Conservation (phyloP, 2,329 filamentous ascomycete genomes). For the Colletotrichum musicola region DNA sequence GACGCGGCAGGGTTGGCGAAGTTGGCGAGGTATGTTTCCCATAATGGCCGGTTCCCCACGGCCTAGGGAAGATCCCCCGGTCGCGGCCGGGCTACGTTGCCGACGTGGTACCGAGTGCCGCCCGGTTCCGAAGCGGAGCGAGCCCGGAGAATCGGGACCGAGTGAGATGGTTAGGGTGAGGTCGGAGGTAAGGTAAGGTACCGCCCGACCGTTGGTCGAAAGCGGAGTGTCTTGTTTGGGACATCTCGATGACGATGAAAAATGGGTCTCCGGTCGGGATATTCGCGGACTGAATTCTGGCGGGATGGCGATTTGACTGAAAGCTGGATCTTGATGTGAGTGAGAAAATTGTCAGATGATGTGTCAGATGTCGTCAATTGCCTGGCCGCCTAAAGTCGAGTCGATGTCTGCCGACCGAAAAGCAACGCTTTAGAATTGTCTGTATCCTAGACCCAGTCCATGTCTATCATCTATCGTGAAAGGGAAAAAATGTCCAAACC, state of each 20-base stretch:
- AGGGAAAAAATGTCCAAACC: not conserved
- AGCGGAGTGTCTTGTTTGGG: conserved; percentile 22
- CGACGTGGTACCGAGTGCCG: too few relatives aligned
- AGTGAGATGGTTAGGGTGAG: not conserved
- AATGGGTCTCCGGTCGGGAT: conserved; percentile 3
- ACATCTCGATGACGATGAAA: conserved; percentile 2
- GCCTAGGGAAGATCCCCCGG: too few relatives aligned
- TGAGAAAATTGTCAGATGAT: not conserved
- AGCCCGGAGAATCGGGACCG: too few relatives aligned
- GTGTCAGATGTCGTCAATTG: not conserved
- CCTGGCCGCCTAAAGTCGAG: not conserved
- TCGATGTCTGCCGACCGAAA: not conserved
- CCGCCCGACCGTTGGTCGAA: not conserved
- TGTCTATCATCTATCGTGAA: conserved; percentile 31
- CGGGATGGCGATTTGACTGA: not conserved
- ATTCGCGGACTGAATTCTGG: not conserved
- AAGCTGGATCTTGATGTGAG: not conserved
- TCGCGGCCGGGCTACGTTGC: too few relatives aligned
- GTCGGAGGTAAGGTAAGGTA: too few relatives aligned
- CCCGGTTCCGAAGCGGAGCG: too few relatives aligned
- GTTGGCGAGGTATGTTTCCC: too few relatives aligned
- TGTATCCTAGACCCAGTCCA: conserved; percentile 26
- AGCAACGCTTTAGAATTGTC: conserved; percentile 12
- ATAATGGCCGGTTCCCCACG: too few relatives aligned
- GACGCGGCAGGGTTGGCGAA: too few relatives aligned